Base-by-base conservation (phyloP, 2,329 filamentous ascomycete species). In the Claviceps sp. region DNA sequence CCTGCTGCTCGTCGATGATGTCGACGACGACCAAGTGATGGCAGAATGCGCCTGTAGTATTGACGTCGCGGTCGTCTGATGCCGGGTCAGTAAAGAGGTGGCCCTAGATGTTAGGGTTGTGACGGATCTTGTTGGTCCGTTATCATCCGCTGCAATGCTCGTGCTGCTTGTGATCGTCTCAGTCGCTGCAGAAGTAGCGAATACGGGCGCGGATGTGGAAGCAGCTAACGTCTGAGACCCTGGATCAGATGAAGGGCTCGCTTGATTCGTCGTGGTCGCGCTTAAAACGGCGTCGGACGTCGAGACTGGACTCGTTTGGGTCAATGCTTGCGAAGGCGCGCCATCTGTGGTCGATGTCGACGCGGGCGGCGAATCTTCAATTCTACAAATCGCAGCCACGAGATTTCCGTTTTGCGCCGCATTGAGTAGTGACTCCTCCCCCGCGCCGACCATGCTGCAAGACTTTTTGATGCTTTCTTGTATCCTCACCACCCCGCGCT, bases 361-460 rank as follows among this genome's bases (percentile, higher is more conserved):
- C 37, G 10, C 46, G 41, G 52, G 17, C 50, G 39, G 24, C 59
- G 56, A 8, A 52, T 53, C 11, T 55, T 41, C 17, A 55, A 44
- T 47, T 34, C 56, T 57, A 50, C 71, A 74, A 5, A 73, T 57
- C 2, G 67, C 56, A 6, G 58, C 57, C n/a, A 68, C 61, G 6
- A 73, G 60, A 38, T 65, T 62, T 3, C 68, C 70, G 19, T 58
- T 53, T 50, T 70, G 58, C 1, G 65, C 68, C 40, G 66, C 64
- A 5, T 62, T 64, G 14, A 74, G 55, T 13, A 74, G 55, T 2
- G 71, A 66, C 16, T 62, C 57, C 0, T 56, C 47, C 17, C 61
- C 54, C 1, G 59, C 55, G 10, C 57, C 51, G 8, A 65, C 59
- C 13, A 52, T 54, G 4, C 50, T 42, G 47, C 67, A 69, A 0